Evolutionary conservation across 768 basidiomycete genomes (phyloP).

Genomic region (Boletus reticulatus): DNA sequence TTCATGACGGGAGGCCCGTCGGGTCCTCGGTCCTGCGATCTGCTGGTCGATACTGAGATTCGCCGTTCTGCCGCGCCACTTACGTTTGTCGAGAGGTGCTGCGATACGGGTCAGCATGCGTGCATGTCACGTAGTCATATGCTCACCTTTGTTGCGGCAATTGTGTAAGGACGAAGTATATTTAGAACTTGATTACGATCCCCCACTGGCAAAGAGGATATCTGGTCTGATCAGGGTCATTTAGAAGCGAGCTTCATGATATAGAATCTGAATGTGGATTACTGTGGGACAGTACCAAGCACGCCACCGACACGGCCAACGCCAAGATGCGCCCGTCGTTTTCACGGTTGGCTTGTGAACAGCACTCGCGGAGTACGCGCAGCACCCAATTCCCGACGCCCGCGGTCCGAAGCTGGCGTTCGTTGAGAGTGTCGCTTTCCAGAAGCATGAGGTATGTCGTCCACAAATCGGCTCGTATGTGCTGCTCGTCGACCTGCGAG

Average conservation of each 20-base stretch:
- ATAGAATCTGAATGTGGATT: slow-evolving; percentile 28
- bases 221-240: slow-evolving; percentile 33
- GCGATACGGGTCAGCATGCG: slow-evolving; percentile 19
- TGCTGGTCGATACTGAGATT: slow-evolving; percentile 19
- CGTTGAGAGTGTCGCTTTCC: slow-evolving; percentile 52
- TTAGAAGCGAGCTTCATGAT: slow-evolving; percentile 25
- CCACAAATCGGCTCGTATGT: slow-evolving; percentile 49
- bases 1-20: background rate
- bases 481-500: slow-evolving; percentile 23
- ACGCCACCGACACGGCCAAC: slow-evolving; percentile 33
- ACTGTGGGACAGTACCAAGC: slow-evolving; percentile 37
- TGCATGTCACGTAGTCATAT: slow-evolving; percentile 13
- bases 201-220: slow-evolving; percentile 37
- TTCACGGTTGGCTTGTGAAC: slow-evolving; percentile 3
- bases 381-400: slow-evolving; percentile 36
- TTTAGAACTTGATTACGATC: slow-evolving; percentile 41
- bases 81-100: slow-evolving; percentile 26
- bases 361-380: slow-evolving; percentile 20
- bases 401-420: slow-evolving; percentile 40
- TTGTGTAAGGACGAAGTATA: slow-evolving; percentile 42
- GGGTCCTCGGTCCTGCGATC: slow-evolving; percentile 22
- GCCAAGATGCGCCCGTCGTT: slow-evolving; percentile 17
- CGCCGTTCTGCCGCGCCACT: slow-evolving; percentile 21
- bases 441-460: slow-evolving; percentile 58
- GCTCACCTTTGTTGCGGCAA: slow-evolving; percentile 26